These are phyloP conservation scores for Astragalus glycyphyllos DNA, from an alignment of 306 rosid genomes.

Conservation along the genomic window DNA sequence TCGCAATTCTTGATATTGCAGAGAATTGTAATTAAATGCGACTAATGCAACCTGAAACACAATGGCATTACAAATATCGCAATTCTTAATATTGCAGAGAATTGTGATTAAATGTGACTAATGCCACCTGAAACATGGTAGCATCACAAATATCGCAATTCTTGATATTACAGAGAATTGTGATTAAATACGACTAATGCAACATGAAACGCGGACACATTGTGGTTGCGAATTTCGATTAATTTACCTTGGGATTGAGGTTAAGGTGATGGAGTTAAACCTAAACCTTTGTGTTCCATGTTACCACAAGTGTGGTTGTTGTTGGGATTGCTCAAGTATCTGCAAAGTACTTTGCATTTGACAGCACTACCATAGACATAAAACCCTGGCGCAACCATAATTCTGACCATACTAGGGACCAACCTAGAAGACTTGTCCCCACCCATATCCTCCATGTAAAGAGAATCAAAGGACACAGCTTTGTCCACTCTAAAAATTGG, in stretches of 20 bases:
- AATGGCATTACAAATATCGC: too few relatives aligned
- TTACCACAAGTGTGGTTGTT: neutral
- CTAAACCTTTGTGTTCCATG: constrained; percentile 41
- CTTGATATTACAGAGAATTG: too few relatives aligned
- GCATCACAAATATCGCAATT: too few relatives aligned
- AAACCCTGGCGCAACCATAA: constrained; percentile 95
- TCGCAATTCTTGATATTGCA: too few relatives aligned
- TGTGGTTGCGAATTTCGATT: too few relatives aligned
- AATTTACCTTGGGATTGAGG: neutral
- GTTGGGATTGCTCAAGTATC: constrained; percentile 61
- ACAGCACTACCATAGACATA: constrained; percentile 79
- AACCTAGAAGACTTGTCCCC: constrained; percentile 59
- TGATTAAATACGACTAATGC: too few relatives aligned
- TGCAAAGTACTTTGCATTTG: constrained; percentile 90
- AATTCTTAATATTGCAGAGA: too few relatives aligned
- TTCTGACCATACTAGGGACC: constrained; percentile 67
- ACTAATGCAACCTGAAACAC: too few relatives aligned
- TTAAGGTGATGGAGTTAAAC: constrained; percentile 49
- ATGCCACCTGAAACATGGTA: too few relatives aligned
- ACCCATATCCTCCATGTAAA: constrained; percentile 95
- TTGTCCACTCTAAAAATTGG: constrained; percentile 76
- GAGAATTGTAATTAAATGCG: too few relatives aligned
- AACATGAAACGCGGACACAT: too few relatives aligned
- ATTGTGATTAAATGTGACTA: too few relatives aligned
- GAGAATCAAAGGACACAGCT: constrained; percentile 61